Conservation (phyloP, 805 yeast genomes). For the Yarrowia deformans region DNA sequence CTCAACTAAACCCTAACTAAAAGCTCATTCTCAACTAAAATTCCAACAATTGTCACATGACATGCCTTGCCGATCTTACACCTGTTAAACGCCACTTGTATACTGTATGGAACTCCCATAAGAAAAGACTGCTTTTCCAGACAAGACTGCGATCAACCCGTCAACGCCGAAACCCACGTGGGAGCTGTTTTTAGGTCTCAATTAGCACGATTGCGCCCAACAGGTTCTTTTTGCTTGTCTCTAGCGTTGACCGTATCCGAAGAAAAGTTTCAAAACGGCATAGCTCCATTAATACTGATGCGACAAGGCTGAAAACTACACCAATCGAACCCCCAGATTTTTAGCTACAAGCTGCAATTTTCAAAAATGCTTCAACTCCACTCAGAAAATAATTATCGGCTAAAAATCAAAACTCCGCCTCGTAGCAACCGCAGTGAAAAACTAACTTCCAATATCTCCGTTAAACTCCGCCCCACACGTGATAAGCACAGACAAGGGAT, state of each 20-base stretch:
- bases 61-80: neutral
- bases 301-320: neutral
- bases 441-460: slow-evolving; percentile 15
- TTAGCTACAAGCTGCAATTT: neutral
- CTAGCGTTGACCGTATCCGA: neutral
- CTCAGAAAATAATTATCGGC: neutral
- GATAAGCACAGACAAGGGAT: slow-evolving; percentile 18
- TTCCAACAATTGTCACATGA: neutral
- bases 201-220: neutral
- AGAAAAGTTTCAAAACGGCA: no score
- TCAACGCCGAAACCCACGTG: neutral
- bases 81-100: neutral
- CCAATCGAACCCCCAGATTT: neutral
- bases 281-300: neutral
- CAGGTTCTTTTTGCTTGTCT: neutral
- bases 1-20: slow-evolving; percentile 15
- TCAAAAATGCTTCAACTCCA: no score
- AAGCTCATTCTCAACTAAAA: neutral
- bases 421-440: slow-evolving; percentile 4
- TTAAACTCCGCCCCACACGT: slow-evolving; percentile 33
- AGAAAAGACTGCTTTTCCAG: neutral
- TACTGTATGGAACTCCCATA: neutral
- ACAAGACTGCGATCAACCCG: neutral
- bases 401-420: neutral
- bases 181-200: neutral